Base-by-base conservation (phyloP, 257 asterid genomes). In the Ajuga chamaepitys region DNA sequence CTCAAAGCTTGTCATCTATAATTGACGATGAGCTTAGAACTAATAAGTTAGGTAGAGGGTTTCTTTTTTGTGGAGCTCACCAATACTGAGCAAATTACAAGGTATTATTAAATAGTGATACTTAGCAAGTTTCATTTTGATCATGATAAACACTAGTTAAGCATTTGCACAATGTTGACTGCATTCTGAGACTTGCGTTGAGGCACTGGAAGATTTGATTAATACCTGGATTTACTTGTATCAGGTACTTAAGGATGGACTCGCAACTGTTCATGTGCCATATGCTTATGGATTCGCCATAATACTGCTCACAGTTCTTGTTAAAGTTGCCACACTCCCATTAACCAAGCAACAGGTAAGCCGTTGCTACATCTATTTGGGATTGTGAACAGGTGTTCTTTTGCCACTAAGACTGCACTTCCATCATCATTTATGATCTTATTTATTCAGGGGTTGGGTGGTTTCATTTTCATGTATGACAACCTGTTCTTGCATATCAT, bases 331-430 rank as follows among this genome's bases (percentile, higher is more conserved):
- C 71, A 94, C 99, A 13, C 71, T 88, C 46, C 99, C 99, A 38
- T 81, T 94, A 89, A 94, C 98, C 66, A 94, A 90, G 86, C 90
- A 88, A 70, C 99, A 94, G 99, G 99, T 94, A 78, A 79, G 52
- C 51, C 53, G 58, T 62, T 77, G 48, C 44, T 46, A 12, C 17
- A 54, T 7, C 54, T 65, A 12, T 72, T n/a, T 64, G 69, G 64
- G 10, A 35, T 14, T 58, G 44, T 35, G 46, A 57, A 28, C 40
- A 14, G 58, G 68, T 59, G 40, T 67, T 28, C 25, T 48, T 6
- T 47, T 66, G 70, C 59, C 48, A 28, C 62, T 35, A 24, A 58
- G 66, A 53, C 75, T 42, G 0, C 35, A 30, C 67, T 65, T 70
- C n/a, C 7, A 34, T 59, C 62, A 9, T 62, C 16, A 11, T 57